Base-by-base conservation (phyloP, 2,329 filamentous ascomycete species). In the Ceratocystis papillata region DNA sequence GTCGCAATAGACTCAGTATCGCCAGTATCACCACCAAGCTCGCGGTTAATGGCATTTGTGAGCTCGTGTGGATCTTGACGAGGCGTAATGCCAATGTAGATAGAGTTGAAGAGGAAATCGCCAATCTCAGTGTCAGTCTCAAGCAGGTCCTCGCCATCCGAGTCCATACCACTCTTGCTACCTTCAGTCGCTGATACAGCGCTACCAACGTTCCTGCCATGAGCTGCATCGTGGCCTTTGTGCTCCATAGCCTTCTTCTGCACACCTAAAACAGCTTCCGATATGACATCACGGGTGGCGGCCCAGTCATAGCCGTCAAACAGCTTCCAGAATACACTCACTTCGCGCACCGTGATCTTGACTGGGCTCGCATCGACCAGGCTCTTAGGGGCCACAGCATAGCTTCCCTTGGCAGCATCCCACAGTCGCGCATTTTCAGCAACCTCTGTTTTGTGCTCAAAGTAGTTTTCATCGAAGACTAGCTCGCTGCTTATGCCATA, bases 241-340 rank as follows among this genome's bases (percentile, higher is more conserved):
- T 87, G 85, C 73, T 96, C 89, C 60, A 87, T 85, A 1, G 90
- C 91, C 73, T 87, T 90, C 55, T 81, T 80, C 75, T 99, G 90
- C 1, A 99, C 87, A 64, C 95, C 87, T 67, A 94, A 85, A 1
- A 99, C 91, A 5, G 90, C 91, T 72, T 93, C 89, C 25, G 86
- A 86, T 66, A 99, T 96, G 3, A 87, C 84, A 69, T 94, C 88
- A 55, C 93, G 83, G 0, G 95, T 99, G 55, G 84, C 83, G 70
- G 87, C 83, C 95, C 95, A 99, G 75, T 99, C 95, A 73, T 96
- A 99, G 1, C 94, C 94, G 77, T 99, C 94, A 74, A 94, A 96
- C 0, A 99, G 79, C 72, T 99, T 96, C 94, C 94, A 99, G 68
- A 97, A 96, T 63, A 96, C 79, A 73, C 97, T 90, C 5, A 96